These are phyloP conservation scores for Cyclocybe aegerita DNA, from an alignment of 768 basidiomycete species.

Conservation along the genomic window DNA sequence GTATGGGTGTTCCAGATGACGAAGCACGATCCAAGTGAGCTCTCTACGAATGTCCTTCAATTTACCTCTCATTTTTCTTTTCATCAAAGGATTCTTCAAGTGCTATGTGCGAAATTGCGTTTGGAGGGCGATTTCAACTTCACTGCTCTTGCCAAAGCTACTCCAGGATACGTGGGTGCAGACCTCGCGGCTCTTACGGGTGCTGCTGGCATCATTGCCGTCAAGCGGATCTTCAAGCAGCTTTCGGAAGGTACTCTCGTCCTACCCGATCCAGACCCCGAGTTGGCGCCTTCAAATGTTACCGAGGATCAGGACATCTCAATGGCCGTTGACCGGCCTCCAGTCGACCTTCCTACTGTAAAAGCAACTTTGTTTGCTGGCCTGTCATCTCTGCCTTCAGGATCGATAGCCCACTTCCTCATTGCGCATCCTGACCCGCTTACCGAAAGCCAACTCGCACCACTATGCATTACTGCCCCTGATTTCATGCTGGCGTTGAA, in stretches of 20 bases:
- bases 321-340: conserved; percentile 43
- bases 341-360: conserved; percentile 2
- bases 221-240: conserved; percentile 91
- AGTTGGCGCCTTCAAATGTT: background rate
- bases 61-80: background rate
- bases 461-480: conserved; percentile 74
- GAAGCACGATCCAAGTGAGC: conserved; percentile 85
- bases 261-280: conserved; percentile 42
- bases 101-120: conserved; percentile 80
- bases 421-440: conserved; percentile 82
- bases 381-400: conserved; percentile 32
- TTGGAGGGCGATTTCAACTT: conserved; percentile 91
- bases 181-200: conserved; percentile 89
- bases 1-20: conserved; percentile 96
- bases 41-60: background rate
- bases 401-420: conserved; percentile 89
- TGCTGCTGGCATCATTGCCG: conserved; percentile 93
- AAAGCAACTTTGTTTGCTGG: conserved; percentile 21
- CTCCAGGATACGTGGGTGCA: conserved; percentile 97
- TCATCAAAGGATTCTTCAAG: conserved; percentile 75
- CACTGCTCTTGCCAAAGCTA: conserved; percentile 80
- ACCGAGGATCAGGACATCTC: conserved; percentile 30
- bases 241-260: conserved; percentile 65
- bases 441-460: conserved; percentile 72
- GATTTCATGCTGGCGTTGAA: conserved; percentile 85